Base-by-base conservation (phyloP, 495 filamentous ascomycete species). In the Pseudoneurospora amorphoporcata region DNA sequence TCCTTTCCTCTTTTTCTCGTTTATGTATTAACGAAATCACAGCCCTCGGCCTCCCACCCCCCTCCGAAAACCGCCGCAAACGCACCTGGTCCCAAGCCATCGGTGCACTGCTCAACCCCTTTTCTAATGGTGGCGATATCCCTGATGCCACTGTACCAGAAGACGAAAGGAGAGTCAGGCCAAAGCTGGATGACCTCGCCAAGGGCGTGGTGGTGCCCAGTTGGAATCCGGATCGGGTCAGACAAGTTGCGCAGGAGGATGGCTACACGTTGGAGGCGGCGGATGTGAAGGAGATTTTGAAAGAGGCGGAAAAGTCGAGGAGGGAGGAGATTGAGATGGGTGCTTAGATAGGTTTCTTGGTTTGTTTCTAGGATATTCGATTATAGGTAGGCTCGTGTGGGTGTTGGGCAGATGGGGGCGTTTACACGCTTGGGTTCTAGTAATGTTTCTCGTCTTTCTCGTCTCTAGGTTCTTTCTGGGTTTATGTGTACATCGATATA, bases 11-110 rank as follows among this genome's bases (percentile, higher is more conserved):
- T 16, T 3, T 6, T 47, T 19, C 4, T 14, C 8, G 23, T 23
- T 23, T 23, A 23, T 23, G 23, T 23, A 32, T 6, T 72, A 23
- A 69, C 58, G 37, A 12, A 10, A 4, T 3, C 41, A 16, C 41
- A 74, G 72, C 72, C 40, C 14, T 68, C 5, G 73, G 70, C 0
- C 19, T 74, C 29, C 23, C 53, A 35, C 53, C 53, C 53, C 37
- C 53, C 53, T 40, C 14, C 29, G 53, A 35, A 35, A 32, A 32
- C 53, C 29, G 53, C 29, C 19, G 53, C 23, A 65, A 65, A 2
- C 53, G 53, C 53, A 35, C 53, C 6, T 65, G 53, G 53, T 65
- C 53, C 53, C 53, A 65, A 65, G 53, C 53, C 29, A 65, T 65
- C 29, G 53, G 53, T 29, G 35, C 29, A 1, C 12, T 65, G 7